Base-by-base conservation (phyloP, 208 protist species). In the Tritrichomonas musculus region DNA sequence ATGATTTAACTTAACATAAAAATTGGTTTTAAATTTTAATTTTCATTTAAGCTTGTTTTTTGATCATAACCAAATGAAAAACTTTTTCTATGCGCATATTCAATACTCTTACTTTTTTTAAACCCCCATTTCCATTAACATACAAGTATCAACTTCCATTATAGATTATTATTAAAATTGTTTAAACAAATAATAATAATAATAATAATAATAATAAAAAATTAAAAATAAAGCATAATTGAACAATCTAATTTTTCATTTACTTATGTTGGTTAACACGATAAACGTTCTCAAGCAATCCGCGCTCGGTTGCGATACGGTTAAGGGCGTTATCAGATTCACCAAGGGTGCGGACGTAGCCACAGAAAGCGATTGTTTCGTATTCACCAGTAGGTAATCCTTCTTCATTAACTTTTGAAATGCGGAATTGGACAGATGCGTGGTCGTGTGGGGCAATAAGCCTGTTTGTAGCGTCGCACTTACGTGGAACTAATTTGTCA, bases 371-470 rank as follows among this genome's bases (percentile, higher is more conserved):
- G 41, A 82, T 20, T 82, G 73, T 82, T 36, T 82, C 73, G 73
- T 53, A 82, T 82, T 82, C 73, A 30, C 73, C 73, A 53, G 73
- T 82, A 53, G 73, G 73, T 20, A 82, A 9, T 20, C 73, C 73
- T 30, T 82, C 73, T 8, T 82, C 73, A 44, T 82, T 82, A 25
- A 82, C 41, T 36, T 82, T 82, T n/a, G 73, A 33, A 36, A 82
- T 82, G 9, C 41, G 33, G 73, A 82, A 50, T 44, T 82, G 73
- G 50, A 53, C 73, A 82, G 73, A 82, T 50, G 73, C 73, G 25
- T 82, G 73, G 25, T 82, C 73, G 73, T 82, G 73, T 82, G 73
- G 73, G 47, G 73, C 39, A 25, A 82, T 82, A 20, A 82, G 41
- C 1, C 73, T 4, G 41, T 82, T 20, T 82, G 73, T 82, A 41